Evolutionary conservation across 2,329 filamentous ascomycete species (phyloP).

Genomic region (Exophiala oligosperma): DNA sequence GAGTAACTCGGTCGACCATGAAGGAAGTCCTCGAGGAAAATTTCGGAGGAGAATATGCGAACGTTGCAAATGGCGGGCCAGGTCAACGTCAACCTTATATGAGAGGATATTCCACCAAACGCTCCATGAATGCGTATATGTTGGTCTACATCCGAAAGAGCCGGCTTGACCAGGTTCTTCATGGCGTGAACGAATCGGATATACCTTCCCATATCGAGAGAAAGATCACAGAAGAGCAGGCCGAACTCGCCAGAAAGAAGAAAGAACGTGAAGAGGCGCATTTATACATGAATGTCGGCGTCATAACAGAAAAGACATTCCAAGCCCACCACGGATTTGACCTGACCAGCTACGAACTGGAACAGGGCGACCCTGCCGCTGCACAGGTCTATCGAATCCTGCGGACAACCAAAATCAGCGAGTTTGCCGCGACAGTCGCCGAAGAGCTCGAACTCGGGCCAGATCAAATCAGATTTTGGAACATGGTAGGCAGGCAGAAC

Average conservation of each 20-base stretch:
- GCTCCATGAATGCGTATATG: conserved; percentile 93
- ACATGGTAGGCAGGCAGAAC: conserved; percentile 98
- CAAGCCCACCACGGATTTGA: conserved; percentile 80
- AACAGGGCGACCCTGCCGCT: conserved; percentile 64
- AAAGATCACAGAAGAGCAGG: conserved; percentile 79
- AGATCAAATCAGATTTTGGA: conserved; percentile 78
- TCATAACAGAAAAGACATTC: conserved; percentile 82
- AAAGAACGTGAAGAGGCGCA: conserved; percentile 95
- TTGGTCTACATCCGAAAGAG: conserved; percentile 93
- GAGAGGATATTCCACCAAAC: conserved; percentile 63
- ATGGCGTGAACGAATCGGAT: conserved; percentile 72
- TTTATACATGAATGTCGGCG: conserved; percentile 81
- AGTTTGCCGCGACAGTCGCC: conserved; percentile 72
- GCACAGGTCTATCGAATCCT: conserved; percentile 73
- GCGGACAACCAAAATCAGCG: conserved; percentile 71
- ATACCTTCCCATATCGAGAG: conserved; percentile 78
- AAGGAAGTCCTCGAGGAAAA: conserved; percentile 95
- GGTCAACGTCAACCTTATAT: conserved; percentile 65
- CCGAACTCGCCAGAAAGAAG: conserved; percentile 69
- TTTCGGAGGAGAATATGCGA: conserved; percentile 81
- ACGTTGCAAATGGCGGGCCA: conserved; percentile 56
- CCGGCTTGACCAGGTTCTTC: conserved; percentile 77
- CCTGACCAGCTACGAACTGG: conserved; percentile 67
- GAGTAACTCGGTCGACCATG: conserved; percentile 89
- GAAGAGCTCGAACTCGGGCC: conserved; percentile 68